Base-by-base conservation (phyloP, 805 yeast species). In the Hanseniaspora singularis region DNA sequence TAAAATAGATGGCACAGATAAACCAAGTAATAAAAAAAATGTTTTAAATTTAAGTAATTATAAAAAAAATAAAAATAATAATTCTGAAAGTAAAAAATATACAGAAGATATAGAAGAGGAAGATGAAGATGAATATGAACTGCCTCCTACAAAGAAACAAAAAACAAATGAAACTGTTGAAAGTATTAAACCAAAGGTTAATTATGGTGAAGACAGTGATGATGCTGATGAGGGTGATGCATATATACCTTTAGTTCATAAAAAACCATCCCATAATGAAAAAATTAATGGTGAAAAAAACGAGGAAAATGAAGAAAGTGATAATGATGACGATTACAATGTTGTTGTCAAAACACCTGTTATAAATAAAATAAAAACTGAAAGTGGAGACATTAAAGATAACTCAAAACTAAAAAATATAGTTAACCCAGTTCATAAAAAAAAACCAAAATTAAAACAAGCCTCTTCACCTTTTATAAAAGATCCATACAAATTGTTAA, bases 201-300 rank as follows among this genome's bases (percentile, higher is more conserved):
- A 23, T 2, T n/a, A 42, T 18, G 12, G 33, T 19, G 10, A 38
- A 27, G 15, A 38, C 15, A 10, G 16, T 16, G 30, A 40, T 19
- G 38, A 42, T 4, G 48, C 36, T 4, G 41, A 37, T 10, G 48
- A 43, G 3, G 48, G 37, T 10, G 48, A 43, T 43, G 48, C 32
- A 8, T 43, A 43, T 16, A 19, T 22, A 23, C 48, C 48, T 8
- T 1, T 37, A 7, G 19, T 26, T 18, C 36, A 36, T n/a, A 38
- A 36, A 10, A 33, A 40, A 4, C 18, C 12, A 23, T 15, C 38
- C n/a, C n/a, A n/a, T n/a, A n/a, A n/a, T n/a, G n/a, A n/a, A 24
- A 12, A n/a, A 3, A 12, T 12, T 14, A 24, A 26, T 8, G 19
- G n/a, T 12, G 46, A 41, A 14, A 7, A 28, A 16, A 18, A 30